These are phyloP conservation scores for Ichthyophthirius multifiliis DNA, from an alignment of 169 alveolate species.

Conservation along the genomic window DNA sequence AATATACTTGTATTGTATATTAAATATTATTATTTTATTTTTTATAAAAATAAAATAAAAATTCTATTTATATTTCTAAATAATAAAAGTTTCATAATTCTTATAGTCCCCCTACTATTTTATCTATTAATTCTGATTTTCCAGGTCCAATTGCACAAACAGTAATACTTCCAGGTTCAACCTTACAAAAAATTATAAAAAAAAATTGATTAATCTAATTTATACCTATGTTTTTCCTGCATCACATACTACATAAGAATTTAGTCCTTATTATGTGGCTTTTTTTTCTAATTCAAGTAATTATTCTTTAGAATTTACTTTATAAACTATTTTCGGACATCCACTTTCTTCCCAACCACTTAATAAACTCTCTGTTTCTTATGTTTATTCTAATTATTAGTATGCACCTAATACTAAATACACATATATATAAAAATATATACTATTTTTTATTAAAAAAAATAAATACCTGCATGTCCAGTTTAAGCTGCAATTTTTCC, in stretches of 20 bases:
- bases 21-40: too few species aligned
- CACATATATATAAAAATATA: not conserved
- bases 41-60: too few species aligned
- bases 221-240: constrained; percentile 58
- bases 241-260: constrained; percentile 35
- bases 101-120: too few species aligned
- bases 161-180: constrained; percentile 47
- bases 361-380: constrained; percentile 9
- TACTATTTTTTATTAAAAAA: not conserved
- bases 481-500: constrained; percentile 65
- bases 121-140: constrained; percentile 22
- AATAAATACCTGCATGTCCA: constrained; percentile 50
- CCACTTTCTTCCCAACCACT: constrained; percentile 40
- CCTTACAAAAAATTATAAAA: not conserved
- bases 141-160: constrained; percentile 60
- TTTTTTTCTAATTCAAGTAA: constrained; percentile 19
- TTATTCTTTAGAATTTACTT: constrained; percentile 31
- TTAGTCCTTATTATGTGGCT: constrained; percentile 20
- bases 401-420: constrained; percentile 53
- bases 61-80: too few species aligned
- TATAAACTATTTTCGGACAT: constrained; percentile 47
- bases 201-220: not conserved
- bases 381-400: constrained; percentile 13
- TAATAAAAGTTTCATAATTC: too few species aligned
- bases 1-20: too few species aligned